Percentiles rank a stretch among this genome's conserved stretches.
phyloP scores from a whole-genome alignment of 2,329 filamentous ascomycete genomes.

The Ophiostoma sp. region DNA sequence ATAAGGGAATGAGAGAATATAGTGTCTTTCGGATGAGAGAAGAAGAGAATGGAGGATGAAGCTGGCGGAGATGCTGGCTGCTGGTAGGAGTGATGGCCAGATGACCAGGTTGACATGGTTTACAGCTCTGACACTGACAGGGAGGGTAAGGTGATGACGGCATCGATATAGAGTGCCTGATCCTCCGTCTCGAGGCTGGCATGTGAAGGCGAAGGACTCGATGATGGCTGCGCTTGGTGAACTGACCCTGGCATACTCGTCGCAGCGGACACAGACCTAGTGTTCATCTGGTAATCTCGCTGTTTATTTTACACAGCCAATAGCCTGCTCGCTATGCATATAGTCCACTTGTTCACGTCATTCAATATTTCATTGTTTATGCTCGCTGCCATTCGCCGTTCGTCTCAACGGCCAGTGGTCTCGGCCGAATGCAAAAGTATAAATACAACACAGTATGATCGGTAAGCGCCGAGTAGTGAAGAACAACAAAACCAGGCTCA shows the following conservation, averaged over 20 bases:
- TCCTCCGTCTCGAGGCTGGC: not conserved
- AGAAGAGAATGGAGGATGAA: not conserved
- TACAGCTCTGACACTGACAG: not conserved
- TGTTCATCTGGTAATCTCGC: not conserved
- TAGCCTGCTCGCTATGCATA: not conserved
- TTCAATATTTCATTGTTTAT: not conserved
- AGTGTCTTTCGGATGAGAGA: not conserved
- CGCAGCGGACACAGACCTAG: not conserved
- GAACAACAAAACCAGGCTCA: not conserved
- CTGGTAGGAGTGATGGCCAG: no score
- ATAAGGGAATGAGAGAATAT: not conserved
- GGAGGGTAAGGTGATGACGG: not conserved
- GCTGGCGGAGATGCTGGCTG: not conserved
- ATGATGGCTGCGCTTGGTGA: not conserved
- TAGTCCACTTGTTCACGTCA: not conserved
- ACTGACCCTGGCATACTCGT: not conserved
- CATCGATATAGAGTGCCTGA: not conserved
- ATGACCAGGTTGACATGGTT: not conserved
- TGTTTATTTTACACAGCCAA: not conserved
- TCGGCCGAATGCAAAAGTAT: conserved; percentile 5
- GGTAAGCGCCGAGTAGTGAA: not conserved
- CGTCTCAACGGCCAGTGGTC: not conserved
- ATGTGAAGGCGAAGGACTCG: not conserved
- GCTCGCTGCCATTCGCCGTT: not conserved
- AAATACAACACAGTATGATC: not conserved